phyloP scores from a whole-genome alignment of 768 basidiomycete genomes.

The Mycena alexandri region DNA sequence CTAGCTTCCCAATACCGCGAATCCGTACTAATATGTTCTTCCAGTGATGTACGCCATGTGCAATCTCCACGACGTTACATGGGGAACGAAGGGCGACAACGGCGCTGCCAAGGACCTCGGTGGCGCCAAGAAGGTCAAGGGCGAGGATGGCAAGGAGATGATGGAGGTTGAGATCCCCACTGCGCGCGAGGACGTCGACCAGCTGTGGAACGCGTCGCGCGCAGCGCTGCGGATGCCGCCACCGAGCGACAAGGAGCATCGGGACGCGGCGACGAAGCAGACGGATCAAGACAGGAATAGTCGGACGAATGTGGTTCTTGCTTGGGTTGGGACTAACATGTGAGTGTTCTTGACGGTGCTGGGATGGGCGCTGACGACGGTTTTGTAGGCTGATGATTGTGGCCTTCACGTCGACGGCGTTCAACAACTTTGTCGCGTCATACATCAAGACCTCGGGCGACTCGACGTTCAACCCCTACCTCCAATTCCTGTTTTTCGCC shows the following conservation, averaged over 20 bases:
- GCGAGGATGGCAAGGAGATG: conserved; percentile 86
- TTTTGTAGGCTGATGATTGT: conserved; percentile 73
- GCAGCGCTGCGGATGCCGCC: conserved; percentile 75
- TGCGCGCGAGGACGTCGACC: conserved; percentile 88
- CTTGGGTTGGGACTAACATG: conserved; percentile 92
- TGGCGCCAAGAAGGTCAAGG: conserved; percentile 90
- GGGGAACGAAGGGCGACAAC: conserved; percentile 96
- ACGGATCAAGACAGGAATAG: conserved; percentile 88
- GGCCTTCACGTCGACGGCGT: conserved; percentile 81
- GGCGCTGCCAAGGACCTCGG: conserved; percentile 90
- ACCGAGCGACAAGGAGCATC: conserved; percentile 82
- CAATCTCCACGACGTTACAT: conserved; percentile 89
- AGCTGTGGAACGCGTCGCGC: conserved; percentile 85
- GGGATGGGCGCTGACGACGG: conserved; percentile 6
- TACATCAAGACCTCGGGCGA: conserved; percentile 65
- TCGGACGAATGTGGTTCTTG: conserved; percentile 85
- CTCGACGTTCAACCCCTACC: conserved; percentile 88
- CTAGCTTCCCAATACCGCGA: background rate
- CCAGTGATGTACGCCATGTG: conserved; percentile 95
- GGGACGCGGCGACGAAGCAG: conserved; percentile 90
- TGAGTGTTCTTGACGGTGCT: conserved; percentile 48
- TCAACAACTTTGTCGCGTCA: conserved; percentile 76
- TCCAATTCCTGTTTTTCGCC: conserved; percentile 82
- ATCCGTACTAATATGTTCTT: conserved; percentile 13
- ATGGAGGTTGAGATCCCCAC: conserved; percentile 90